Evolutionary conservation across 2,329 filamentous ascomycete species (phyloP).

Genomic region (Thielaviopsis populi): DNA sequence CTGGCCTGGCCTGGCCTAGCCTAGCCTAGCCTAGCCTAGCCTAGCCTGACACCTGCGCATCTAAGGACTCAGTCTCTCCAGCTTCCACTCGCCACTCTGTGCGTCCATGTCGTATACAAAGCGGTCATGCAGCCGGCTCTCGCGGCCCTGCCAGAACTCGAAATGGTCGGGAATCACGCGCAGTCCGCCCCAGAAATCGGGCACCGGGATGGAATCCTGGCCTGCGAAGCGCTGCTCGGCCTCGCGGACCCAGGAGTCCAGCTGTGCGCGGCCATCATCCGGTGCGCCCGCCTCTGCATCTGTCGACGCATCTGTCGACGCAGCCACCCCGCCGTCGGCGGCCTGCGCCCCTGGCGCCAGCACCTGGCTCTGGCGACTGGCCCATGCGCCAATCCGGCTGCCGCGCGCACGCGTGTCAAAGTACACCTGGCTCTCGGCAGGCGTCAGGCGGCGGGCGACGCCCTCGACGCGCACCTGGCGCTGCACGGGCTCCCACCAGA

Average conservation of each 20-base stretch:
- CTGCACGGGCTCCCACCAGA: slow-evolving; percentile 79
- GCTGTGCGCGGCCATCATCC: slow-evolving; percentile 54
- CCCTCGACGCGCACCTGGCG: slow-evolving; percentile 88
- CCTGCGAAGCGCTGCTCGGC: slow-evolving; percentile 61
- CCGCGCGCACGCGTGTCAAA: slow-evolving; percentile 59
- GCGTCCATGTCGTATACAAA: slow-evolving; percentile 53
- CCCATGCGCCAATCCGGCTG: slow-evolving; percentile 81
- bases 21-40: too few species aligned
- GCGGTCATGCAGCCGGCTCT: slow-evolving; percentile 82
- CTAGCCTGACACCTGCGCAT: not conserved
- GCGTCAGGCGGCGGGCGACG: slow-evolving; percentile 45
- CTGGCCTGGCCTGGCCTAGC: too few species aligned
- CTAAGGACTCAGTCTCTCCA: slow-evolving; percentile 61
- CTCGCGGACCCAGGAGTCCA: slow-evolving; percentile 66
- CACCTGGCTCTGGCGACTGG: slow-evolving; percentile 73
- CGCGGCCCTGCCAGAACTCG: slow-evolving; percentile 92
- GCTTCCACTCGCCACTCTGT: slow-evolving; percentile 40
- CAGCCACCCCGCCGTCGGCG: too few species aligned
- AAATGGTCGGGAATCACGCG: slow-evolving; percentile 71
- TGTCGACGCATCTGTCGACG: too few species aligned
- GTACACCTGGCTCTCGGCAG: slow-evolving; percentile 57
- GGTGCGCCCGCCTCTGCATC: slow-evolving; percentile 22
- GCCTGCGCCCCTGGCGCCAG: slow-evolving; percentile 29
- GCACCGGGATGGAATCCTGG: slow-evolving; percentile 68
- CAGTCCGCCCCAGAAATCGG: slow-evolving; percentile 87